These are phyloP conservation scores for Fusarium irregulare DNA, from an alignment of 2,329 filamentous ascomycete species.

Conservation along the genomic window DNA sequence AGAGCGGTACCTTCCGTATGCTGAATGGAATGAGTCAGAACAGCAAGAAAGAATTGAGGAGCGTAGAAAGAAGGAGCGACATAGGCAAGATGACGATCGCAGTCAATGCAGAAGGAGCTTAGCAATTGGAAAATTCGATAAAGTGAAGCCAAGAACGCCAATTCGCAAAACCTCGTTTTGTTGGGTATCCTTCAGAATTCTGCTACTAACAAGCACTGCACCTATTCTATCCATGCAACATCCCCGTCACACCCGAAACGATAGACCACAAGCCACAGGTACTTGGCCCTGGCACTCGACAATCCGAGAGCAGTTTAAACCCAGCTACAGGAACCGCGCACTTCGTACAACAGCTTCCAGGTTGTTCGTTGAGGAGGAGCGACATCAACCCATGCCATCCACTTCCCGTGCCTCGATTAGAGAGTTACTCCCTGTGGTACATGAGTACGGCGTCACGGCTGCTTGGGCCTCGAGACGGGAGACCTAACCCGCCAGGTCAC, in stretches of 20 bases:
- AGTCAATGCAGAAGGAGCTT: slow-evolving; percentile 4
- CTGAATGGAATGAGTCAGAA: neutral
- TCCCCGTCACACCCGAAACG: slow-evolving; percentile 39
- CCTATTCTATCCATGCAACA: slow-evolving; percentile 5
- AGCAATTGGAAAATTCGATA: slow-evolving; percentile 6
- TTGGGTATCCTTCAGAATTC: neutral
- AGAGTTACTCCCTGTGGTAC: slow-evolving; percentile 25
- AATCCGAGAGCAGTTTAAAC: slow-evolving; percentile 26
- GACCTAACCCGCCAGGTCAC: neutral
- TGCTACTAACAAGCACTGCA: slow-evolving; percentile 6
- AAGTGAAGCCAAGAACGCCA: slow-evolving; percentile 5
- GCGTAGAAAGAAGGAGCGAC: neutral
- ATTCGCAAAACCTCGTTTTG: slow-evolving; percentile 2
- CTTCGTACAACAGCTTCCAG: slow-evolving; percentile 27
- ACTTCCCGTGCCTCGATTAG: slow-evolving; percentile 42
- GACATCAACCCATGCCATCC: slow-evolving; percentile 42
- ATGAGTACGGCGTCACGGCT: slow-evolving; percentile 10
- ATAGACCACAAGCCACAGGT: slow-evolving; percentile 37
- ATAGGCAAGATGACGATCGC: slow-evolving; percentile 5
- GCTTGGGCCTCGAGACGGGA: neutral
- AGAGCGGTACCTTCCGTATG: neutral
- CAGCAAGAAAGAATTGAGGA: neutral
- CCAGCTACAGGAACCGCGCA: slow-evolving; percentile 28
- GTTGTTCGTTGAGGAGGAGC: neutral
- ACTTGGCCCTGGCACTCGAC: slow-evolving; percentile 3